Evolutionary conservation across 371 early-diverging fungal species (phyloP).

Genomic region (Haplosporangium sp.): DNA sequence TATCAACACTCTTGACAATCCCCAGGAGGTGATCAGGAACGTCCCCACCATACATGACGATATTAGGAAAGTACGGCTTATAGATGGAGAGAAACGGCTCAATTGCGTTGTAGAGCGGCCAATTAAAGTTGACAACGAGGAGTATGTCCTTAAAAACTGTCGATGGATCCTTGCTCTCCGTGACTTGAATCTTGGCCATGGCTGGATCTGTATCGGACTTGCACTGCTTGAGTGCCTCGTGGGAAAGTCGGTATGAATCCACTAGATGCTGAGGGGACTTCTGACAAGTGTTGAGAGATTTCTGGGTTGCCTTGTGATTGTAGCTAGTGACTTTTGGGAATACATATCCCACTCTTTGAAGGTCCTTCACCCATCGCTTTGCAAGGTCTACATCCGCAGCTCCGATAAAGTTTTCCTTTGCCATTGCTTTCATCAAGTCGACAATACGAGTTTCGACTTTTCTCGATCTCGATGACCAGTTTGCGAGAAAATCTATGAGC

Average conservation of each 20-base stretch:
- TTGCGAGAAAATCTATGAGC: conserved; percentile 8
- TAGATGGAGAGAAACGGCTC: conserved; percentile 5
- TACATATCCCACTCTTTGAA: conserved; percentile 8
- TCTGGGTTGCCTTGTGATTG: background rate
- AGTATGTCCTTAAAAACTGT: background rate
- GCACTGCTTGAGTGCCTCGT: conserved; percentile 9
- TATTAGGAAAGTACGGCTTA: conserved; percentile 10
- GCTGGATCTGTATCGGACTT: conserved; percentile 8
- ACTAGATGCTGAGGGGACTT: background rate
- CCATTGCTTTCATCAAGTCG: conserved; percentile 11
- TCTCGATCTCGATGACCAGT: conserved; percentile 1
- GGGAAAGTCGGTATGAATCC: conserved; percentile 1
- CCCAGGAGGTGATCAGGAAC: conserved; percentile 3
- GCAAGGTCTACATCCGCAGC: conserved; percentile 11
- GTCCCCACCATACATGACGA: background rate
- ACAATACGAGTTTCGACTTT: conserved; percentile 10
- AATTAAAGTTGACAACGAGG: conserved; percentile 12
- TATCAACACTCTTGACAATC: background rate
- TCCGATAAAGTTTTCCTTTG: conserved; percentile 5
- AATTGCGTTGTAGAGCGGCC: conserved; percentile 3
- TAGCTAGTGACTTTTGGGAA: conserved; percentile 4
- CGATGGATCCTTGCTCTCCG: background rate
- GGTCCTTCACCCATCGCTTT: conserved; percentile 12
- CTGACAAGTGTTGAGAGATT: background rate
- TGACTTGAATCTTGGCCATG: conserved; percentile 18